Evolutionary conservation across 2,329 filamentous ascomycete genomes (phyloP), one percentile per base, ranked within the genome.

Genomic region (Aureobasidium sp.): DNA sequence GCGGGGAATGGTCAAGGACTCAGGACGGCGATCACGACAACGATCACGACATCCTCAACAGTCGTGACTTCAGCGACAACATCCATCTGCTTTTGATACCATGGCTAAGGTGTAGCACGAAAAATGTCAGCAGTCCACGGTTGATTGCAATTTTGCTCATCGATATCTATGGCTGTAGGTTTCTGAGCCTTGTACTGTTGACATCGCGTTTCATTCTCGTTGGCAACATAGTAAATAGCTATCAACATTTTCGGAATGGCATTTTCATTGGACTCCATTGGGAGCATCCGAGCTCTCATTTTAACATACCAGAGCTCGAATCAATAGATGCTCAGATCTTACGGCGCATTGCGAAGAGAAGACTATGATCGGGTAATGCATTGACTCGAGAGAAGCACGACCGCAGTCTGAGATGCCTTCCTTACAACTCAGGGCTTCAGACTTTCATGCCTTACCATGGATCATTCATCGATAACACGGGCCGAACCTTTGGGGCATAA

Each of bases 11-110:
- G n/a, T n/a, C n/a, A n/a, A n/a, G n/a, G n/a, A n/a, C n/a, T n/a
- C n/a, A n/a, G n/a, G n/a, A n/a, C n/a, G n/a, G 27, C 15, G 33
- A 61, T 61, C 29, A 40, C n/a, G n/a, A 61, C 33, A 50, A 31
- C 58, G 33, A 18, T 25, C 55, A 33, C 8, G 36, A 56, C 54
- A 18, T 58, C 40, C 40, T 4, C 36, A 6, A 42, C 2, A 11
- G 15, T 29, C 9, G 8, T 40, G 4, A 54, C n/a, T 20, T 36
- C 33, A 7, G 7, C 13, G 33, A 36, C 7, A 36, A 36, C 13
- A 7, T 36, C 33, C 13, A 36, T 7, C 13, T 36, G 33, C 33
- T 7, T 36, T 42, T 9, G 9, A 3, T 53, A 20, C 15, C 29
- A 36, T 5, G 31, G n/a, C 31, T 29, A 36, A 36, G 6, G 20